These are phyloP conservation scores for Friedmanniomyces endolithicus DNA, from an alignment of 495 filamentous ascomycete genomes.

Conservation along the genomic window DNA sequence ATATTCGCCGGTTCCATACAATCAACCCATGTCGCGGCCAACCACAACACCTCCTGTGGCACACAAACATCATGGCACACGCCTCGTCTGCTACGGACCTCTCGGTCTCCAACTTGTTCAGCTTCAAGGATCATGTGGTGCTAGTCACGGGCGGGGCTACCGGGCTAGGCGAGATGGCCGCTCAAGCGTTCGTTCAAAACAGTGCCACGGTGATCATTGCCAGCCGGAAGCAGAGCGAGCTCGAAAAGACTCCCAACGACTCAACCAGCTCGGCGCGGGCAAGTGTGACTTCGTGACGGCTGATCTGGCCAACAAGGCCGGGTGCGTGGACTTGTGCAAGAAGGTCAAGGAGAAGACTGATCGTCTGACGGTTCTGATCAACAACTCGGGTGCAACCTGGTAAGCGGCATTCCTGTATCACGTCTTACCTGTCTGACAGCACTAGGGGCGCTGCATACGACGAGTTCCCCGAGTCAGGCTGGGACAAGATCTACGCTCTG, in stretches of 20 bases:
- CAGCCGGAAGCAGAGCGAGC: constrained; percentile 29
- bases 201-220: constrained; percentile 28
- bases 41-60: too few relatives aligned
- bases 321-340: constrained; percentile 18
- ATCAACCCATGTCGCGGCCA: too few relatives aligned
- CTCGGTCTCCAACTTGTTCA: constrained; percentile 23
- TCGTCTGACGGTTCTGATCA: constrained; percentile 25
- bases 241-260: constrained; percentile 25
- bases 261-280: constrained; percentile 28
- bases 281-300: constrained; percentile 26
- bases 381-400: constrained; percentile 28
- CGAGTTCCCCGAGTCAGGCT: constrained; percentile 28
- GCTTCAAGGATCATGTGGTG: constrained; percentile 25
- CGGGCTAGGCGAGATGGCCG: constrained; percentile 30
- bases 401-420: neutral
- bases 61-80: constrained; percentile 22
- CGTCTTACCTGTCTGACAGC: neutral
- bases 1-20: too few relatives aligned
- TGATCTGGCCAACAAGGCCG: constrained; percentile 26
- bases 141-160: constrained; percentile 30
- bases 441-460: constrained; percentile 27
- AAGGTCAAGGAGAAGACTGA: constrained; percentile 25
- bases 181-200: constrained; percentile 31
- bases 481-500: constrained; percentile 29
- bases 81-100: constrained; percentile 19